Percentiles rank a stretch among this genome's conserved stretches.
Evolutionary conservation across 2,329 filamentous ascomycete species (phyloP).

Genomic region (Ophiostoma ips): DNA sequence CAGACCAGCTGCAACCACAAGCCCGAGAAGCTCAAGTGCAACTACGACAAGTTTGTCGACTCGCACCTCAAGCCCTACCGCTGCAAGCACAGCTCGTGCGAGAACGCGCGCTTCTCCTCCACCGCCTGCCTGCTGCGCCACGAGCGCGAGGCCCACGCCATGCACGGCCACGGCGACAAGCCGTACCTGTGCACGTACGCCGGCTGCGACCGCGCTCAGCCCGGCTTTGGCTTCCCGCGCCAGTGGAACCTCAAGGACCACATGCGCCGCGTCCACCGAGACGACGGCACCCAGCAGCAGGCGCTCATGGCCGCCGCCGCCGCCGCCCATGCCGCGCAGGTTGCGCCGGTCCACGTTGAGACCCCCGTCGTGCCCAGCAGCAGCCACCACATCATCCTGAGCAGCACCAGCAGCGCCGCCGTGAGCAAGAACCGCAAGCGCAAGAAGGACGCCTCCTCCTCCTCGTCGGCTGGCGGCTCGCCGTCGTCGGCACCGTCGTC

Average conservation of each 20-base stretch:
- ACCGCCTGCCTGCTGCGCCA: conserved; percentile 90
- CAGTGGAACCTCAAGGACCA: conserved; percentile 95
- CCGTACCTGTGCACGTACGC: conserved; percentile 80
- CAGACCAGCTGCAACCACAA: conserved; percentile 66
- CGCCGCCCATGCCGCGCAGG: no score
- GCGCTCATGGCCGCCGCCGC: neutral
- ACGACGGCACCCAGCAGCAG: conserved; percentile 25
- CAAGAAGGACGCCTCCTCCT: conserved; percentile 34
- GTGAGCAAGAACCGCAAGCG: conserved; percentile 40
- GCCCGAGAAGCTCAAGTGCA: conserved; percentile 94
- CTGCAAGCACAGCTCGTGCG: conserved; percentile 75
- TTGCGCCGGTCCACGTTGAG: neutral
- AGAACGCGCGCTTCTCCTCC: conserved; percentile 81
- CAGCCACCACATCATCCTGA: no score
- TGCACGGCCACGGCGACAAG: conserved; percentile 89
- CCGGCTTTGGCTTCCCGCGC: conserved; percentile 81
- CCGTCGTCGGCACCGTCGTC: conserved; percentile 17
- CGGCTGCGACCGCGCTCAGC: conserved; percentile 70
- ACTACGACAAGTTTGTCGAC: conserved; percentile 97
- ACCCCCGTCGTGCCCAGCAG: conserved; percentile 6
- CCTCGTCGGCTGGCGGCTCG: conserved; percentile 16
- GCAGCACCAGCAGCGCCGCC: conserved; percentile 1
- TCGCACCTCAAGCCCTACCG: conserved; percentile 94
- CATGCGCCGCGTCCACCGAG: conserved; percentile 86
- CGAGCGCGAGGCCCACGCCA: conserved; percentile 87